These are phyloP conservation scores for Volutella citrinella DNA, from an alignment of 2,329 filamentous ascomycete genomes.

Conservation along the genomic window DNA sequence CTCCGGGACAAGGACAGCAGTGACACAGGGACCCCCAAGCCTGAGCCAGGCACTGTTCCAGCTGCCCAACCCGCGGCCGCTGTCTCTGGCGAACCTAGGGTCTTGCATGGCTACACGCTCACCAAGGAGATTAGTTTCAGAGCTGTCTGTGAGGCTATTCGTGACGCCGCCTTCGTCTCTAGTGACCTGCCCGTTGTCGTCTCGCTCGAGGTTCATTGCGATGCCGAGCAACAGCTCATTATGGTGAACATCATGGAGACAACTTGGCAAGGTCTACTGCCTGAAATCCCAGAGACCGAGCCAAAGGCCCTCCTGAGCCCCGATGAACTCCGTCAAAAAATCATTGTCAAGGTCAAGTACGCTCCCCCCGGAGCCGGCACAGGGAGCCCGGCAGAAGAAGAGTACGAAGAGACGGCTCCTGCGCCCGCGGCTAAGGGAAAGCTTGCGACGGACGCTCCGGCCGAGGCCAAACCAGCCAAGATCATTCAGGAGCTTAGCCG, in stretches of 20 bases:
- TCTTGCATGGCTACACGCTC: slow-evolving; percentile 85
- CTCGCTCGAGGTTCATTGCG: slow-evolving; percentile 88
- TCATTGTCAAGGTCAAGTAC: slow-evolving; percentile 81
- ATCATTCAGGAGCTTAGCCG: slow-evolving; percentile 72
- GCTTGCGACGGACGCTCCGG: no score
- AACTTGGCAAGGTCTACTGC: slow-evolving; percentile 72
- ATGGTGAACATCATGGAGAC: slow-evolving; percentile 94
- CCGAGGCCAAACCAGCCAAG: slow-evolving; percentile 58
- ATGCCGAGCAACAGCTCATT: slow-evolving; percentile 73
- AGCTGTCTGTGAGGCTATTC: slow-evolving; percentile 77
- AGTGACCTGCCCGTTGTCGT: slow-evolving; percentile 86
- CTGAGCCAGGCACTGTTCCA: slow-evolving; percentile 3
- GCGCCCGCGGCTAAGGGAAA: slow-evolving; percentile 31
- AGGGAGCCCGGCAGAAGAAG: slow-evolving; percentile 30
- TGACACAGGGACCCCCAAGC: slow-evolving; percentile 4
- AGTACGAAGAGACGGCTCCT: slow-evolving; percentile 36
- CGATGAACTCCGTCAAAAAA: slow-evolving; percentile 68
- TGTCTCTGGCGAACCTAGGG: slow-evolving; percentile 66
- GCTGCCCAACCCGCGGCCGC: slow-evolving; percentile 23
- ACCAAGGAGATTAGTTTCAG: slow-evolving; percentile 87
- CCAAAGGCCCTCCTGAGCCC: slow-evolving; percentile 62
- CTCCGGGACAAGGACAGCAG: slow-evolving; percentile 35
- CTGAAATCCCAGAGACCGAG: slow-evolving; percentile 56
- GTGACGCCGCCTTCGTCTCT: slow-evolving; percentile 71
- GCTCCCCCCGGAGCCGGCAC: slow-evolving; percentile 38